Evolutionary conservation across 331 rosid genomes (phyloP), one percentile per base, ranked within the genome.

Genomic region (Quercus lobata): DNA sequence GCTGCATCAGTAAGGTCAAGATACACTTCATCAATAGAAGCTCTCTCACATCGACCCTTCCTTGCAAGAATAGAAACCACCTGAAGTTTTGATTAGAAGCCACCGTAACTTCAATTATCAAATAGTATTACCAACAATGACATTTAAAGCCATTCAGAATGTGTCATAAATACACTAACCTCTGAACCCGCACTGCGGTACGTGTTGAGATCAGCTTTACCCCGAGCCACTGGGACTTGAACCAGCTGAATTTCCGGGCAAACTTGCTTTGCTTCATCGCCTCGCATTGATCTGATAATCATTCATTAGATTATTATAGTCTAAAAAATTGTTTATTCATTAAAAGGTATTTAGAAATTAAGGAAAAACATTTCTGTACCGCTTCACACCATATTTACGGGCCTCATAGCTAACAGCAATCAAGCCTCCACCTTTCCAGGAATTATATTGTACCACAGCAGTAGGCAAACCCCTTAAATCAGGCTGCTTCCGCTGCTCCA

Each of bases 341-440:
- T 52, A 17, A 44, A 71, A 80, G 27, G 29, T 69, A 55, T 34
- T 15, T 32, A 68, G 21, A 71, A 77, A 44, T 46, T 2, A 44
- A 22, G 9, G 15, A 65, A 73, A 60, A 65, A 16, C 14, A 54
- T 27, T 70, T 73, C 3, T 5, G 21, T 82, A 93, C 98, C 97
- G 97, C 80, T 89, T 95, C 69, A 95, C 97, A 56, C 99, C 99
- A 57, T 8, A 84, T 27, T 75, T 82, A 60, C 97, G 98, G 79
- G 99, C 99, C 85, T 95, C 99, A 55, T 95, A 95, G 87, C 98
- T 87, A 24, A 95, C 99, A 76, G 99, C 99, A 84, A 95, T 93
- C 87, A 95, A 88, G 60, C 83, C 85, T 21, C 99, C 99, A 69
- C 99, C 99, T 85, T 95, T 91, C 83, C 91, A 93, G 57, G 97